phyloP scores from a whole-genome alignment of 495 filamentous ascomycete genomes.

The Penicillium dipodomyicola region DNA sequence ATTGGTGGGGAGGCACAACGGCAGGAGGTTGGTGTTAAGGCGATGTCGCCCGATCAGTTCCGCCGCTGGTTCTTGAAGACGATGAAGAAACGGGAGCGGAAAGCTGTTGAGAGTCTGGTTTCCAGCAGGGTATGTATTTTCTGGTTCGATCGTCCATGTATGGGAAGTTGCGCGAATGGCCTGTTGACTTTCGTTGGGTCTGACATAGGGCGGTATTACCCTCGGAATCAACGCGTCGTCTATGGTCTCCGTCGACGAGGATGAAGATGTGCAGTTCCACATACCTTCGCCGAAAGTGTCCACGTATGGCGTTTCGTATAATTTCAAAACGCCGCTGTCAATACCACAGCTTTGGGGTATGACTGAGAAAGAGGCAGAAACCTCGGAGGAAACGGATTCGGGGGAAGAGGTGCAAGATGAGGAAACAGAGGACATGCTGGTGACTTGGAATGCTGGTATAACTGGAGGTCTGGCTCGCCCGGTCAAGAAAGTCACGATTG shows the following conservation, averaged over 20 bases:
- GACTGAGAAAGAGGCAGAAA: constrained; percentile 19
- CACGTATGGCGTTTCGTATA: constrained; percentile 33
- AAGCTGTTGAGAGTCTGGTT: constrained; percentile 44
- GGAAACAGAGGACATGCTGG: constrained; percentile 18
- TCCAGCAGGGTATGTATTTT: constrained; percentile 38
- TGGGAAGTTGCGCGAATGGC: constrained; percentile 3
- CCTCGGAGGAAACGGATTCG: neutral
- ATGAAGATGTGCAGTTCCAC: constrained; percentile 32
- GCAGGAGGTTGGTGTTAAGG: constrained; percentile 41
- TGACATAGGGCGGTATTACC: constrained; percentile 34
- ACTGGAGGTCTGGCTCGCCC: constrained; percentile 28
- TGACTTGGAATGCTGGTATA: constrained; percentile 36
- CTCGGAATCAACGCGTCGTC: constrained; percentile 43
- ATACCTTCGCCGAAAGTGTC: constrained; percentile 26
- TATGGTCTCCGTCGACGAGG: constrained; percentile 34
- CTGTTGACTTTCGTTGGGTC: constrained; percentile 9
- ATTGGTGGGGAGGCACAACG: constrained; percentile 27
- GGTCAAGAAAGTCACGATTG: constrained; percentile 21
- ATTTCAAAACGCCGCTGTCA: constrained; percentile 37
- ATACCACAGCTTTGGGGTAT: constrained; percentile 23
- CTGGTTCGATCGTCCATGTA: neutral
- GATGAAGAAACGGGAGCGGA: constrained; percentile 46
- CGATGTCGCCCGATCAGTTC: constrained; percentile 48
- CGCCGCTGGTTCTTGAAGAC: constrained; percentile 48
- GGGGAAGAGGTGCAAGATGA: constrained; percentile 17